Percentiles rank a stretch among this genome's conserved stretches.
phyloP scores from a whole-genome alignment of 345 rosid genomes.

The Pistacia vera region DNA sequence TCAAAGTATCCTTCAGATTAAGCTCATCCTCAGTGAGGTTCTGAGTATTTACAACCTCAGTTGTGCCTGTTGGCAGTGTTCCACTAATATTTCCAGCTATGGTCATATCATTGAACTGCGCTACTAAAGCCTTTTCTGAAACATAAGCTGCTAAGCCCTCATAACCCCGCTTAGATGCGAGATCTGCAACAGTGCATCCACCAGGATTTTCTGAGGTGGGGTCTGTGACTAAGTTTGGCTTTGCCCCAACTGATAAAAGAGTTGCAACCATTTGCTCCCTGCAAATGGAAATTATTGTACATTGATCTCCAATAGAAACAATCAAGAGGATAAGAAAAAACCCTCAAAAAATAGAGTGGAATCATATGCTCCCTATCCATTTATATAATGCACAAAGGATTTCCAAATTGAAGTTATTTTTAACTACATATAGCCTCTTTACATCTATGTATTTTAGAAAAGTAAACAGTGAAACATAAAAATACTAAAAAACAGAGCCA shows the following conservation, averaged over 20 bases:
- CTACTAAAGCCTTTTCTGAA: slow-evolving; percentile 80
- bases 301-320: slow-evolving; percentile 13
- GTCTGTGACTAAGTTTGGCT: slow-evolving; percentile 84
- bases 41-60: slow-evolving; percentile 34
- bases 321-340: background rate
- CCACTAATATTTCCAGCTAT: slow-evolving; percentile 88
- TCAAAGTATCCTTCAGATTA: slow-evolving; percentile 68
- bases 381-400: background rate
- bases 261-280: slow-evolving; percentile 92
- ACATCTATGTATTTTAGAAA: background rate
- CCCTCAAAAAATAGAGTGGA: slow-evolving; percentile 10
- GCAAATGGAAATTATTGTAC: slow-evolving; percentile 30
- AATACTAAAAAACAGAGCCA: background rate
- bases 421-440: background rate
- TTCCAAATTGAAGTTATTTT: background rate
- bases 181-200: slow-evolving; percentile 86
- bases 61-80: slow-evolving; percentile 47
- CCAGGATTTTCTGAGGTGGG: slow-evolving; percentile 66
- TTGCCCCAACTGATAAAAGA: slow-evolving; percentile 92
- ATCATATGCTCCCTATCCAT: background rate
- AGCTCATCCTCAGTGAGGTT: slow-evolving; percentile 62
- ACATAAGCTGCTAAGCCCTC: slow-evolving; percentile 91
- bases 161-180: slow-evolving; percentile 71
- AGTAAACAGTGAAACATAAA: background rate
- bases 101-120: slow-evolving; percentile 82